Evolutionary conservation across 345 rosid species (phyloP), one percentile per base, ranked within the genome.

Genomic region (Arabis alpina): DNA sequence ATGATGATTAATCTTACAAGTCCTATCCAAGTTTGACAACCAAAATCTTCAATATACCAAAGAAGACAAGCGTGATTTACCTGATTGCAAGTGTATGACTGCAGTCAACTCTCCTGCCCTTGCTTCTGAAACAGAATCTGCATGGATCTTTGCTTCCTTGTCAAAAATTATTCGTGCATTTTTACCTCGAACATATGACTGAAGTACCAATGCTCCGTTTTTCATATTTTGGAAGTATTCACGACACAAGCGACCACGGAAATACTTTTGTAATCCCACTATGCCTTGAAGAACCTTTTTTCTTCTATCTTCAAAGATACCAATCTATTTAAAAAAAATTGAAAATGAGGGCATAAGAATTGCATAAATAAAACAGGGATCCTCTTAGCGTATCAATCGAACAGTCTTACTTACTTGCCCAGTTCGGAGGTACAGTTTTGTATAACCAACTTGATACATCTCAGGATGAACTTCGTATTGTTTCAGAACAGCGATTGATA

Each of bases 381-480:
- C 23, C 23, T 19, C 23, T 19, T 19, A 19, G 23, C 23, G 23
- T 19, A 19, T 19, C 23, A 19, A 19, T 19, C 23, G 23, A 19
- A 19, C 23, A 19, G 23, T 19, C 23, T 19, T 19, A 65, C 86
- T 80, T 66, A 91, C 98, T 92, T 86, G 97, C 19, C 96, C 98
- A 25, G 82, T 83, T 37, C 96, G 91, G 14, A 93, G 85, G 73
- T 82, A 87, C 63, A 91, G 30, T 79, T 89, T 93, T 53, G 90
- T 91, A 68, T 85, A 93, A 62, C 98, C 98, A 71, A 93, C 81
- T 91, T 91, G 94, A 77, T 87, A 91, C 94, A 87, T 85, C 65
- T 86, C 97, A 34, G 97, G 96, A 45, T 60, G 85, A 76, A 93
- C 68, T 23, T 85, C 72, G 56, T 86, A 83, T 57, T 85, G 87